phyloP scores from a whole-genome alignment of 2,329 filamentous ascomycete genomes.

The Aspergillus puulaauensis region DNA sequence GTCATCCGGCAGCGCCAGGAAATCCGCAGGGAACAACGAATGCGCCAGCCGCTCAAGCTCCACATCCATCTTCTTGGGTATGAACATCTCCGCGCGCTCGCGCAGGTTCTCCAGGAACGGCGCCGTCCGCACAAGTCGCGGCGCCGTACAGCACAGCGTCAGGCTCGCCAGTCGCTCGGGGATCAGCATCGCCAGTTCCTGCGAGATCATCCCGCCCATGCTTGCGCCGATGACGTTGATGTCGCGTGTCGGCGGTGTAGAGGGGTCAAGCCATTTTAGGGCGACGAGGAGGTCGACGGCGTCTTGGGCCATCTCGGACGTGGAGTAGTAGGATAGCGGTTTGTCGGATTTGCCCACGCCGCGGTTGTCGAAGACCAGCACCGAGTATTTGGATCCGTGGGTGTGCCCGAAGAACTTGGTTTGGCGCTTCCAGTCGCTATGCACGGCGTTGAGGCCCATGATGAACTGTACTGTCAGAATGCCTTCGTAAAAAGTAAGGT shows the following conservation, averaged over 20 bases:
- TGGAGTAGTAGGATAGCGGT: slow-evolving; percentile 74
- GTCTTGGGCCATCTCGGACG: slow-evolving; percentile 81
- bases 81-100: slow-evolving; percentile 55
- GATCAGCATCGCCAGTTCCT: slow-evolving; percentile 62
- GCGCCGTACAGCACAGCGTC: slow-evolving; percentile 62
- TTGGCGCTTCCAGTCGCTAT: slow-evolving; percentile 76
- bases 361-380: slow-evolving; percentile 78
- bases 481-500: neutral
- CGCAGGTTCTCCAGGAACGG: slow-evolving; percentile 63
- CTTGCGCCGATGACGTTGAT: slow-evolving; percentile 74
- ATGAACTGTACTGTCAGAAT: slow-evolving; percentile 58
- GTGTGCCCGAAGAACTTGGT: slow-evolving; percentile 79
- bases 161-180: slow-evolving; percentile 54
- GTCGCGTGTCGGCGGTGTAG: slow-evolving; percentile 42
- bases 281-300: slow-evolving; percentile 67
- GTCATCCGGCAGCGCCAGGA: slow-evolving; percentile 63
- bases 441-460: slow-evolving; percentile 72
- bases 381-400: slow-evolving; percentile 65
- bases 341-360: slow-evolving; percentile 80
- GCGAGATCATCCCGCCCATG: slow-evolving; percentile 90
- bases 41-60: slow-evolving; percentile 64
- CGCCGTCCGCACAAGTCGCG: slow-evolving; percentile 59
- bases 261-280: slow-evolving; percentile 62
- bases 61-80: slow-evolving; percentile 69
- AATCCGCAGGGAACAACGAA: slow-evolving; percentile 66